phyloP scores from a whole-genome alignment of 2,329 filamentous ascomycete species.

The Penicillium sp. region DNA sequence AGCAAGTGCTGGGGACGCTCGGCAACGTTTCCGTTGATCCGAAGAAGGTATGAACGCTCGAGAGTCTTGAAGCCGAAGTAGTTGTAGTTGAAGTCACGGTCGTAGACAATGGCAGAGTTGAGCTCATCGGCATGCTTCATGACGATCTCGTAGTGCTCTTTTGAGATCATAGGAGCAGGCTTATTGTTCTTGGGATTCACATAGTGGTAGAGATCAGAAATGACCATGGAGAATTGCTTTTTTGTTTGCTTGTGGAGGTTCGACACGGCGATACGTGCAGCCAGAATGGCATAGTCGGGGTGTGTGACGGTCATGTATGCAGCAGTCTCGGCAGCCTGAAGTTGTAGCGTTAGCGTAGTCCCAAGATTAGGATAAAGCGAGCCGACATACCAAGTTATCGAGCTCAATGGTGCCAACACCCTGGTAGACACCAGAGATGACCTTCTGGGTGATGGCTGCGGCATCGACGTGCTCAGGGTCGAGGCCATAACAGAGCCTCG shows the following conservation, averaged over 20 bases:
- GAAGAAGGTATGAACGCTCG: conserved; percentile 94
- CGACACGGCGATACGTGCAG: conserved; percentile 95
- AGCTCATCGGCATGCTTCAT: conserved; percentile 96
- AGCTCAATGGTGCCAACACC: conserved; percentile 95
- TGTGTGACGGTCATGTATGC: conserved; percentile 99
- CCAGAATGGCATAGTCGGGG: conserved; percentile 97
- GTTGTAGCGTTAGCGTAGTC: conserved; percentile 23
- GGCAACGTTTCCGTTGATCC: conserved; percentile 91
- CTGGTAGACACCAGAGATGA: conserved; percentile 98
- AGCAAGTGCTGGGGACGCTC: conserved; percentile 99
- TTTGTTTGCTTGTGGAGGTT: conserved; percentile 99
- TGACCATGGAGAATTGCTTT: conserved; percentile 97
- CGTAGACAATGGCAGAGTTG: conserved; percentile 98
- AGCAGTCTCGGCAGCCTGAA: conserved; percentile 91
- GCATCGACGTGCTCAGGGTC: conserved; percentile 95
- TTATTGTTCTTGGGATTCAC: conserved; percentile 88
- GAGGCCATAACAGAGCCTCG: conserved; percentile 93
- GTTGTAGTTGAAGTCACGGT: conserved; percentile 99
- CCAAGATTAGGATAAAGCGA: not conserved
- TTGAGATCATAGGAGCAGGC: conserved; percentile 88
- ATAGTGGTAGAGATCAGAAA: conserved; percentile 91
- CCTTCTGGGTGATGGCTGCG: conserved; percentile 97
- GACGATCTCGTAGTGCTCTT: conserved; percentile 84
- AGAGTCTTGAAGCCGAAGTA: conserved; percentile 99
- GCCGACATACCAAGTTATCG: conserved; percentile 77